These are phyloP conservation scores for Aspergillus nomiae DNA, from an alignment of 2,329 filamentous ascomycete genomes.

Conservation along the genomic window DNA sequence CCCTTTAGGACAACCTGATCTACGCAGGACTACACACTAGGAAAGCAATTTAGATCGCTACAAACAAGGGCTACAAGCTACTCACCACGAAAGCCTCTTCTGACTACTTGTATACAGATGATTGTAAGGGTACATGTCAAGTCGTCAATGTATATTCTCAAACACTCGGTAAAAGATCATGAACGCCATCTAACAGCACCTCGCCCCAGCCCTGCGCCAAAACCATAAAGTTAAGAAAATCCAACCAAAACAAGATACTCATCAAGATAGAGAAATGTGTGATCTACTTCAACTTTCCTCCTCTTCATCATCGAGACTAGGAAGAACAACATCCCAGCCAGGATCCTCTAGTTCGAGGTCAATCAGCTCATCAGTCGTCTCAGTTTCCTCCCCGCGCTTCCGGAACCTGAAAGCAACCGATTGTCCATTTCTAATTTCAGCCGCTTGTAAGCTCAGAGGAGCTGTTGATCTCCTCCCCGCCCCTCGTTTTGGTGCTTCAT, in stretches of 20 bases:
- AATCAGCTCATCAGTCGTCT: constrained; percentile 22
- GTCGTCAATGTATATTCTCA: neutral
- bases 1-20: neutral
- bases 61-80: neutral
- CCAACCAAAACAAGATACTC: neutral
- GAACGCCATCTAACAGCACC: constrained; percentile 4
- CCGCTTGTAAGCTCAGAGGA: constrained; percentile 28
- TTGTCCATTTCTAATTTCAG: constrained; percentile 33
- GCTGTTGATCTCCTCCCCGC: constrained; percentile 30
- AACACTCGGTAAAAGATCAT: neutral
- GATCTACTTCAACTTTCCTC: constrained; percentile 9
- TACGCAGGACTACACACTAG: neutral
- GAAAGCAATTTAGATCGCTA: neutral
- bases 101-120: neutral
- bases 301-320: constrained; percentile 38
- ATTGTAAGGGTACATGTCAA: neutral
- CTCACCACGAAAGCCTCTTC: neutral
- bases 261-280: neutral
- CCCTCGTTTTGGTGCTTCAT: constrained; percentile 27
- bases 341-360: constrained; percentile 34
- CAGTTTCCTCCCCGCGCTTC: constrained; percentile 16
- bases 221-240: neutral
- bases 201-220: neutral
- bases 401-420: constrained; percentile 40
- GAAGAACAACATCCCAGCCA: constrained; percentile 41